A percentile compares a stretch with the other conserved stretches of the same genome.
Evolutionary conservation across 208 protist species (phyloP).

Genomic region (Herpetomonas samuelpessoai): DNA sequence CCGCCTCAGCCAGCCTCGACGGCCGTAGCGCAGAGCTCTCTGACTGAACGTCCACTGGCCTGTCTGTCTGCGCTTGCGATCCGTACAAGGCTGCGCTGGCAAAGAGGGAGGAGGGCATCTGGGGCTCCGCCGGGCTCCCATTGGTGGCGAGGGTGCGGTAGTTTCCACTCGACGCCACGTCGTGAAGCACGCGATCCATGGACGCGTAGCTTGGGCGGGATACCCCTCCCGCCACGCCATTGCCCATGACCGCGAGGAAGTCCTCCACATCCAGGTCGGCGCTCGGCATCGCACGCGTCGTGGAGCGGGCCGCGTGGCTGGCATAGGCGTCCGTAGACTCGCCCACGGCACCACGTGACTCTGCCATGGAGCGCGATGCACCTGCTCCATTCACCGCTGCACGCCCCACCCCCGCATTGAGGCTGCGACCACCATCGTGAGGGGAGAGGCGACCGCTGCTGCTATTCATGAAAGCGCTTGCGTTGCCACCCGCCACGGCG

Average conservation of each 20-base stretch:
- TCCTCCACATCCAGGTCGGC: not conserved
- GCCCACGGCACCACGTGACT: not conserved
- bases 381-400: not conserved
- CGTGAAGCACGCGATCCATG: not conserved
- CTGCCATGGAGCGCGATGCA: not conserved
- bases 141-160: too few relatives aligned
- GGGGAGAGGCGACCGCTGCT: not conserved
- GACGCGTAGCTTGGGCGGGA: not conserved
- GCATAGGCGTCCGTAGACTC: constrained; percentile 5
- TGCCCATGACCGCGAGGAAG: not conserved
- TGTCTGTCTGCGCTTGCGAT: too few relatives aligned
- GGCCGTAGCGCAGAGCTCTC: not conserved
- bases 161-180: too few relatives aligned
- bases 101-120: not conserved
- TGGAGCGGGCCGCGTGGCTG: constrained; percentile 3
- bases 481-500: not conserved
- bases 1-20: constrained; percentile 4
- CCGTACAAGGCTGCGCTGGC: not conserved
- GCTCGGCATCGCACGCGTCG: not conserved
- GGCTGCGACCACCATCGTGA: not conserved
- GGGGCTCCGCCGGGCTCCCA: not conserved
- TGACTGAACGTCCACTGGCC: too few relatives aligned
- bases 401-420: not conserved
- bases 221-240: not conserved
- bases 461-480: not conserved